Evolutionary conservation across 331 rosid species (phyloP).

Genomic region (Cydonia oblonga): DNA sequence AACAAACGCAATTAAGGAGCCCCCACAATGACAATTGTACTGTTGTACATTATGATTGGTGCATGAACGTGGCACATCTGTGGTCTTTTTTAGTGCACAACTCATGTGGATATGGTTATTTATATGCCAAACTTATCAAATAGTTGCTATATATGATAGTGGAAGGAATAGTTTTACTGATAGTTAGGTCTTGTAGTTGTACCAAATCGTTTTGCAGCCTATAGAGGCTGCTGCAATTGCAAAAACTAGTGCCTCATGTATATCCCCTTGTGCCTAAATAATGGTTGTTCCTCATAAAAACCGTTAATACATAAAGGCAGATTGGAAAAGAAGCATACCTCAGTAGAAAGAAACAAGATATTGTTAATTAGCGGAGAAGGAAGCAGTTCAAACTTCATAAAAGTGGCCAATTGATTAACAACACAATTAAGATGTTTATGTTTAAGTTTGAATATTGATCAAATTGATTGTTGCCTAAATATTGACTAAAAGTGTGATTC

Average conservation of each 20-base stretch:
- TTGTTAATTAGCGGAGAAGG: background rate
- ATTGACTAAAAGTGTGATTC: too few relatives aligned
- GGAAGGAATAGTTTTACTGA: background rate
- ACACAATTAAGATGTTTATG: background rate
- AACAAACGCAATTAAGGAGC: background rate
- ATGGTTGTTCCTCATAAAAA: background rate
- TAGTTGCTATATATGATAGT: background rate
- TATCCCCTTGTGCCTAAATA: background rate
- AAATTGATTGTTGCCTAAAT: background rate
- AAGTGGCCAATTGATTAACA: background rate
- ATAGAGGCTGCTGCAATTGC: background rate
- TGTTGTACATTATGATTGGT: background rate
- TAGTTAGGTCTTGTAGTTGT: background rate
- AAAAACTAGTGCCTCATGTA: background rate
- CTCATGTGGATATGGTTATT: background rate
- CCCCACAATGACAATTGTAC: slow-evolving; percentile 4
- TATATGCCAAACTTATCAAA: background rate
- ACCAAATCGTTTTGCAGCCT: background rate
- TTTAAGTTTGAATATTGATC: background rate
- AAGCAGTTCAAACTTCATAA: background rate
- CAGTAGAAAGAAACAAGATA: background rate
- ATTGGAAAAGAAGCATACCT: background rate
- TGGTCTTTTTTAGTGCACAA: background rate
- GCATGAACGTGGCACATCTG: background rate
- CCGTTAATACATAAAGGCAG: background rate